Conservation (phyloP, 257 asterid species). For the Solanum dulcamara region DNA sequence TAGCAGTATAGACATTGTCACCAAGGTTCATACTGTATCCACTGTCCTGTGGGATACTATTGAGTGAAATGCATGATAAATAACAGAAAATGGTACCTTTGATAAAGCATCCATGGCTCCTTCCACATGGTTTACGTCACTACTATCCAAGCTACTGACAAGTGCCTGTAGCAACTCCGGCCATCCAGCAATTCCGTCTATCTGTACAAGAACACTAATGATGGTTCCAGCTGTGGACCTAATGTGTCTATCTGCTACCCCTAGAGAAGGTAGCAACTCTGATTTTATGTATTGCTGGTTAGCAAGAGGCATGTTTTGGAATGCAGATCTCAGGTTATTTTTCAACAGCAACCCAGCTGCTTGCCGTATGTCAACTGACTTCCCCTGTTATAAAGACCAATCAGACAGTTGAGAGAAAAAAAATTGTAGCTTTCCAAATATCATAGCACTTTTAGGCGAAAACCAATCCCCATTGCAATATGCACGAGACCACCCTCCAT, state of each 20-base stretch:
- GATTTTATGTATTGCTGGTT: slow-evolving; percentile 70
- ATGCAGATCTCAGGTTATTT: slow-evolving; percentile 61
- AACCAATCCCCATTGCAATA: neutral
- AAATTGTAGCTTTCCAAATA: neutral
- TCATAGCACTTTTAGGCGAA: neutral
- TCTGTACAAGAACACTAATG: slow-evolving; percentile 79
- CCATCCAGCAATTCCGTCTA: slow-evolving; percentile 77
- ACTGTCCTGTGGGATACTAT: neutral
- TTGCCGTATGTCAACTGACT: slow-evolving; percentile 83
- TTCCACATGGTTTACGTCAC: slow-evolving; percentile 80
- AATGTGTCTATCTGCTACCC: slow-evolving; percentile 73
- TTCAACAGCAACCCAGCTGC: slow-evolving; percentile 95
- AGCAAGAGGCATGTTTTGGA: slow-evolving; percentile 48
- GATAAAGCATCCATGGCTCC: slow-evolving; percentile 99
- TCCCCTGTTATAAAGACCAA: slow-evolving; percentile 55
- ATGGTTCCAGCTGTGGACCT: slow-evolving; percentile 96
- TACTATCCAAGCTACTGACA: slow-evolving; percentile 84
- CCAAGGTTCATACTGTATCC: neutral
- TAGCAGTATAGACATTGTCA: neutral
- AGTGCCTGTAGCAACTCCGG: slow-evolving; percentile 83
- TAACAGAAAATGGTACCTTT: slow-evolving; percentile 40
- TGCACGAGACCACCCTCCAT: neutral
- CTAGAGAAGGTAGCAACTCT: slow-evolving; percentile 81
- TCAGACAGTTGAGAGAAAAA: neutral
- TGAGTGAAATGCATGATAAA: neutral